Base-by-base conservation (phyloP, 2,329 filamentous ascomycete species). In the Clarireedia paspali region DNA sequence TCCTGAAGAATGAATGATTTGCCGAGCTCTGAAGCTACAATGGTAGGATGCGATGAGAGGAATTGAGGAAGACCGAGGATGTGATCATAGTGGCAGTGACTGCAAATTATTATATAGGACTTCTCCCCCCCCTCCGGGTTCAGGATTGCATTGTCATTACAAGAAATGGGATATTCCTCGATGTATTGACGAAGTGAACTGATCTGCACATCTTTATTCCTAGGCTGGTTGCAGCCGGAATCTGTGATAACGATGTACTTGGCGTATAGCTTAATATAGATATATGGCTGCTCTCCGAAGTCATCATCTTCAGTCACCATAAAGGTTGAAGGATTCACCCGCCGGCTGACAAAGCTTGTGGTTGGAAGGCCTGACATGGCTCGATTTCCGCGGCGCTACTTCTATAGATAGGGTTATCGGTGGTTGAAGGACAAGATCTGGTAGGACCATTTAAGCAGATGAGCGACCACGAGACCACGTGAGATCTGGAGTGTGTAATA, bases 41-140 rank as follows among this genome's bases (percentile, higher is more conserved):
- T 67, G 2, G 44, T 59, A n/a, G 65, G 61, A 2, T 58, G 52
- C 47, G 61, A 36, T 4, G 59, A 52, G 1, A 62, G 50, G 39
- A 67, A 68, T 12, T 62, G 55, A 6, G 63, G 54, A 10, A 67
- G 61, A n/a, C 66, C 65, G 20, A 64, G 61, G 38, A 71, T 71
- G 48, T 72, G 70, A 49, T 77, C 75, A 59, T 72, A 77, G 57
- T 78, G 75, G 59, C 75, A 77, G 59, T 77, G 75, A 1, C 72
- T 72, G 60, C 70, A 71, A 47, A 77, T 70, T 15, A 77, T 70
- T 6, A 71, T 60, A 58, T 77, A 77, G 53, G 47, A 30, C 54
- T 66, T 70, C 7, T 46, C 40, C 0, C 66, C 66, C 4, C 55
- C 55, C 7, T 46, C 40, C 3, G 68, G 67, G 48, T 77, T 77